Percentiles rank a stretch among this genome's conserved stretches.
Conservation (phyloP, 169 alveolate species). For the Plasmodium gonderi region DNA sequence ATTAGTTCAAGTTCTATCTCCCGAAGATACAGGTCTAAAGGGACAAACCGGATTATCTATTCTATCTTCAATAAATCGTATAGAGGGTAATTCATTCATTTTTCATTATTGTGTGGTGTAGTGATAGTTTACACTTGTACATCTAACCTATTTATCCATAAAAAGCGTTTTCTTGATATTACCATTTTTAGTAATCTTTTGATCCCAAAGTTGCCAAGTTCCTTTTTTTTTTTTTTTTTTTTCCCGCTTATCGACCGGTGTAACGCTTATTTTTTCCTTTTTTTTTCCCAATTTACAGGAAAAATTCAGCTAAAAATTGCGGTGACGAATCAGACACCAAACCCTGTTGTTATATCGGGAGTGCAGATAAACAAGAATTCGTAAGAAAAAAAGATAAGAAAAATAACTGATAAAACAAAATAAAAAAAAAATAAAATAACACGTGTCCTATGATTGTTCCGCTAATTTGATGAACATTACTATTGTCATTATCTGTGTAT, state of each 20-base stretch:
- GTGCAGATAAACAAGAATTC: conserved; percentile 74
- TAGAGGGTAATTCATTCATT: conserved; percentile 14
- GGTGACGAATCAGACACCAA: conserved; percentile 44
- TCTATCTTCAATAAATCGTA: conserved; percentile 44
- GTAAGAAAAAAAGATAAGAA: not conserved
- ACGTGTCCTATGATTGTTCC: not conserved
- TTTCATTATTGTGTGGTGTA: not conserved
- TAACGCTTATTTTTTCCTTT: not conserved
- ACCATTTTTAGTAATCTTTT: not conserved
- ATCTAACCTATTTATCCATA: not conserved
- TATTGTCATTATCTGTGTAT: no score
- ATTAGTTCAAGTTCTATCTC: conserved; percentile 32
- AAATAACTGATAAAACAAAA: no score
- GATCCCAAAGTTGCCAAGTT: not conserved
- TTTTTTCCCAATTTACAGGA: not conserved
- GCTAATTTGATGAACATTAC: no score
- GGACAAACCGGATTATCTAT: conserved; percentile 62
- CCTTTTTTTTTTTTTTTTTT: not conserved
- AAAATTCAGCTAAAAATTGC: conserved; percentile 50
- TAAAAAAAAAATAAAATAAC: no score
- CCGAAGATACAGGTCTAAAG: conserved; percentile 62
- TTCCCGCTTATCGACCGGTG: not conserved
- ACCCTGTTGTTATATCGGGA: conserved; percentile 47
- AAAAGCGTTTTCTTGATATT: not conserved
- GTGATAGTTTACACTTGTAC: not conserved